Evolutionary conservation across 2,329 filamentous ascomycete genomes (phyloP), one percentile per base, ranked within the genome.

Genomic region (Aspergillus brunneoviolaceus): DNA sequence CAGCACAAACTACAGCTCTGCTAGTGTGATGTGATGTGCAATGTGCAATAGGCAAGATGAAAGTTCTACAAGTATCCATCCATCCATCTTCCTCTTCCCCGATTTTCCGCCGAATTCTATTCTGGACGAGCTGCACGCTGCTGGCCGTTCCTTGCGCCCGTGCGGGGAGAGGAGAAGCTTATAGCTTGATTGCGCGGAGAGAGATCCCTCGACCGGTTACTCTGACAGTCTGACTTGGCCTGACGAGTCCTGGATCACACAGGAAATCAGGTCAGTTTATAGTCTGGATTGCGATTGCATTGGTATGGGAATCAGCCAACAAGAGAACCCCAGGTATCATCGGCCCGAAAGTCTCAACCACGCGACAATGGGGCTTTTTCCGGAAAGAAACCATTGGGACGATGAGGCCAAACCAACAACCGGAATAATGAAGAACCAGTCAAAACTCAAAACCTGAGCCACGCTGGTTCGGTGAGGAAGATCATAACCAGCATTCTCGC

Each of bases 121-220:
- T 19, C 39, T 45, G 16, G 39, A 45, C 39, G 16, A 45, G 23
- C 53, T 55, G 42, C 42, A 48, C 45, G 12, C 53, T 42, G 47
- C 42, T 21, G n/a, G 25, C 49, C 53, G 48, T 45, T 54, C 53
- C 55, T 62, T 60, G 60, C 55, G 60, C 60, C 60, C 57, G 60
- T 60, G 58, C 60, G 60, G 57, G 58, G 51, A 45, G 35, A 35
- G 45, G 48, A 55, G 53, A 55, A 55, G 53, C 53, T 55, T 55
- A 25, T 16, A 55, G 21, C 25, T 12, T 10, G 16, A 2, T 29
- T 29, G 27, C 31, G 23, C 29, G 11, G 19, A 23, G n/a, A 11
- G 12, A 11, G 12, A 21, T n/a, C 16, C 12, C 39, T 31, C 45
- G 52, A 12, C 23, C 27, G 31, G 23, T 19, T 47, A 6, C 6